These are phyloP conservation scores for Castanea mollissima DNA, from an alignment of 306 rosid species.

Conservation along the genomic window DNA sequence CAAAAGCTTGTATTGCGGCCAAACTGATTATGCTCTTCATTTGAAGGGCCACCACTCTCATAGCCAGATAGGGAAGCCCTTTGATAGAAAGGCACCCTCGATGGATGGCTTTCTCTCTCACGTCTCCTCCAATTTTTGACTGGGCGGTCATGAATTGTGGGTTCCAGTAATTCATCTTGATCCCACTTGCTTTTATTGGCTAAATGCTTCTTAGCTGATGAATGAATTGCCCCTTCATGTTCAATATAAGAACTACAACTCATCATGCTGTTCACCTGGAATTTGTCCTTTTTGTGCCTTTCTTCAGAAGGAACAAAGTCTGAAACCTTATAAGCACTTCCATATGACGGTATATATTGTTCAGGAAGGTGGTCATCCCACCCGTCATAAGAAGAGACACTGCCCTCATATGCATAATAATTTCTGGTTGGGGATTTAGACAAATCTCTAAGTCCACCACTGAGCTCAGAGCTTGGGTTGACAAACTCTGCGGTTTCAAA, in stretches of 20 bases:
- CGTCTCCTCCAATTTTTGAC: conserved; percentile 33
- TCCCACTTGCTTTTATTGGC: conserved; percentile 32
- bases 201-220: conserved; percentile 36
- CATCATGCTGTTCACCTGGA: conserved; percentile 25
- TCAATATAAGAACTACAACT: conserved; percentile 35
- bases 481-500: conserved; percentile 29
- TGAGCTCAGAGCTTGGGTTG: conserved; percentile 41
- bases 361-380: conserved; percentile 40
- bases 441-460: conserved; percentile 29
- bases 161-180: conserved; percentile 37
- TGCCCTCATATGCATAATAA: conserved; percentile 62
- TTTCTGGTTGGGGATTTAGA: conserved; percentile 43
- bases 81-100: conserved; percentile 37
- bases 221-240: conserved; percentile 19
- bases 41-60: conserved; percentile 38
- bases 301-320: conserved; percentile 36
- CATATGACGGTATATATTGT: conserved; percentile 26
- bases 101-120: conserved; percentile 41
- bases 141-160: conserved; percentile 35
- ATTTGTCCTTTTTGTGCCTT: conserved; percentile 40
- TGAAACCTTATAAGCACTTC: conserved; percentile 18
- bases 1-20: conserved; percentile 41
- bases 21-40: conserved; percentile 40
- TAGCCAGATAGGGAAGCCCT: conserved; percentile 34
- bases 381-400: conserved; percentile 71